Evolutionary conservation across 1,139 yeast genomes (phyloP).

Genomic region (Petasospora fabianii): DNA sequence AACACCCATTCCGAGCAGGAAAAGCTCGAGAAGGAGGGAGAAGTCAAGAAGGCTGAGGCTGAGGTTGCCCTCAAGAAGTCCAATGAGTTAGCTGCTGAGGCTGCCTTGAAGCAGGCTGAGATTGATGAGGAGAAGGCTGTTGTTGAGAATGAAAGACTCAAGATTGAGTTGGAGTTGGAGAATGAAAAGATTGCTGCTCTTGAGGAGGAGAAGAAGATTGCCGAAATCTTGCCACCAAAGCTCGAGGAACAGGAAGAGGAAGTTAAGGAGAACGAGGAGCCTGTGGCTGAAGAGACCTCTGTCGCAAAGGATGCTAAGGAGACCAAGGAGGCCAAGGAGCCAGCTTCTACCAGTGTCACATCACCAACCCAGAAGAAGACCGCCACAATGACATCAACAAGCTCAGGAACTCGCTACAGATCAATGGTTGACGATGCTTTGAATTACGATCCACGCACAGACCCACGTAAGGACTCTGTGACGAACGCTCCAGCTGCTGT

Average conservation of each 20-base stretch:
- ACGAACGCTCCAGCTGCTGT: not conserved
- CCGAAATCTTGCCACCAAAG: constrained; percentile 28
- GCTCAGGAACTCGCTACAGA: constrained; percentile 10
- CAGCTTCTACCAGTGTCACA: constrained; percentile 1
- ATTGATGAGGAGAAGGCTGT: constrained; percentile 26
- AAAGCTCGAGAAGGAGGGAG: constrained; percentile 28
- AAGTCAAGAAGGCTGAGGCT: constrained; percentile 26
- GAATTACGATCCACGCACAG: constrained; percentile 14
- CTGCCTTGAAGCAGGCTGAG: constrained; percentile 24
- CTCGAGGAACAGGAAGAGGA: constrained; percentile 8
- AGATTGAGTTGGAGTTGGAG: constrained; percentile 24
- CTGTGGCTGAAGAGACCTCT: constrained; percentile 1
- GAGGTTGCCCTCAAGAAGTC: constrained; percentile 24
- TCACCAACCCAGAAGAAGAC: not conserved
- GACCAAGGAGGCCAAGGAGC: constrained; percentile 5
- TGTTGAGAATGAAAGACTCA: constrained; percentile 30
- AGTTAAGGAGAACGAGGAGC: constrained; percentile 13
- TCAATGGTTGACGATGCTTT: constrained; percentile 21
- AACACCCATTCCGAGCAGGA: constrained; percentile 27
- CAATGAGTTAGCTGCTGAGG: constrained; percentile 24
- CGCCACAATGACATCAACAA: not conserved
- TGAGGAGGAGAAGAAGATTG: constrained; percentile 27
- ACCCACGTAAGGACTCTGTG: constrained; percentile 11
- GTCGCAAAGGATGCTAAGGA: constrained; percentile 16
- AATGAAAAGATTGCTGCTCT: constrained; percentile 26